Evolutionary conservation across 2,329 filamentous ascomycete genomes (phyloP), one percentile per base, ranked within the genome.

Genomic region (Chaetomium olivaceum): DNA sequence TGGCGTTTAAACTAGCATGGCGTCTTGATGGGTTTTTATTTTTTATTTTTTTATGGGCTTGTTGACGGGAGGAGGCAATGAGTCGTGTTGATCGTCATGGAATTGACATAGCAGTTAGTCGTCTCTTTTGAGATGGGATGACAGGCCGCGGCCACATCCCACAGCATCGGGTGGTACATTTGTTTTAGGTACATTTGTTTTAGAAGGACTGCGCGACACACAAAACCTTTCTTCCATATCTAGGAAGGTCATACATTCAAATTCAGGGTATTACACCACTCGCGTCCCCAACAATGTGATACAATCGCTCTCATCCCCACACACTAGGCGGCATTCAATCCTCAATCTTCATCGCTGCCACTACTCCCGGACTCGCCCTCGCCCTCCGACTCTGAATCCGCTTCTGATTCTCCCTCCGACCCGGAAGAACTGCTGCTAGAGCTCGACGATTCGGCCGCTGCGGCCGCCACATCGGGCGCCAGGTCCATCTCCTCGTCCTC

Each of bases 1-100:
- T 62, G 50, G 57, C 43, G 36, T 67, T 68, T 61, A 12, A 36
- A 36, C 33, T 52, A 55, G 81, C 25, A 91, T 85, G 72, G 56
- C 56, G 62, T 58, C 16, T 25, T 23, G 11, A 7, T 1, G 8
- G 27, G 3, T 29, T 29, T 29, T 29, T 6, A 3, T 29, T n/a
- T 58, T 36, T 12, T 16, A 2, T 36, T 33, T 56, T 21, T 36
- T 9, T 4, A 19, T 19, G 39, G 39, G 39, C 16, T 29, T 29
- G 2, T 43, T 50, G 8, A 46, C 4, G 27, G 43, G 27, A 6
- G 25, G 33, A 5, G 39, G 39, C 39, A 43, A n/a, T 43, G 4
- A 11, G n/a, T 25, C 5, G 21, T 54, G 21, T 23, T 25, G 21
- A 12, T 8, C 4, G n/a, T 19, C 25, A 23, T 9, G 57, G 57